Conservation (phyloP, 2,329 filamentous ascomycete species). For the Xenoacremonium recifei region DNA sequence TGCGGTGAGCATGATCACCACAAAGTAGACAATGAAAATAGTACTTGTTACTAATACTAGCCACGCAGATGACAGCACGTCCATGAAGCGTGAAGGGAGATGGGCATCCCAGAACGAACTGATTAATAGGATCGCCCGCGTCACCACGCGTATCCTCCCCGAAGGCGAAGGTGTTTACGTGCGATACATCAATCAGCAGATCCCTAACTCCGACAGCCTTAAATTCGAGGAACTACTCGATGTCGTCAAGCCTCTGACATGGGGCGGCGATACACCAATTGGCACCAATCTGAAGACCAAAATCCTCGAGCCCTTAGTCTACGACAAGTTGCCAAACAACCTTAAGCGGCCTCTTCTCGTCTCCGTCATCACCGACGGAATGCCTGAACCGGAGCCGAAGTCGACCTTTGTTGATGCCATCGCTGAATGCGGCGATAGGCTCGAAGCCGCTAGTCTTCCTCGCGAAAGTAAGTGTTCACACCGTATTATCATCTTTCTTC, state of each 20-base stretch:
- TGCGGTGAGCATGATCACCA: neutral
- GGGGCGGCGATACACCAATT: neutral
- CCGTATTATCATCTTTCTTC: neutral
- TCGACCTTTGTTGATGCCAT: slow-evolving; percentile 1
- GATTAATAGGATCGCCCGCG: neutral
- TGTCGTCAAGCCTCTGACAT: slow-evolving; percentile 1
- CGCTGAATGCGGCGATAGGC: slow-evolving; percentile 2
- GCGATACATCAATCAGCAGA: slow-evolving; percentile 1
- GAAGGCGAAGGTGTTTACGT: neutral
- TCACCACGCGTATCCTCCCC: neutral
- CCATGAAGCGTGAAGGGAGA: neutral
- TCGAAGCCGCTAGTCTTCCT: slow-evolving; percentile 1
- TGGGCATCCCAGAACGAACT: neutral
- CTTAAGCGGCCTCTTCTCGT: slow-evolving; percentile 4
- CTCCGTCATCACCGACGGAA: slow-evolving; percentile 2
- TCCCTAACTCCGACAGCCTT: neutral
- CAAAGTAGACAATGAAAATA: neutral
- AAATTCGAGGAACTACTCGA: neutral
- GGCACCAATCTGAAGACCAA: slow-evolving; percentile 2
- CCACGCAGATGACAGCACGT: neutral
- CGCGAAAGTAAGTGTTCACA: slow-evolving; percentile 1
- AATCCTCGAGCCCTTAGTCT: slow-evolving; percentile 3
- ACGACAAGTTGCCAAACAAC: slow-evolving; percentile 2
- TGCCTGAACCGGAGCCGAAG: slow-evolving; percentile 1
- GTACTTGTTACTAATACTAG: neutral